Evolutionary conservation across 768 basidiomycete species (phyloP).

Genomic region (Tricholoma sp.): DNA sequence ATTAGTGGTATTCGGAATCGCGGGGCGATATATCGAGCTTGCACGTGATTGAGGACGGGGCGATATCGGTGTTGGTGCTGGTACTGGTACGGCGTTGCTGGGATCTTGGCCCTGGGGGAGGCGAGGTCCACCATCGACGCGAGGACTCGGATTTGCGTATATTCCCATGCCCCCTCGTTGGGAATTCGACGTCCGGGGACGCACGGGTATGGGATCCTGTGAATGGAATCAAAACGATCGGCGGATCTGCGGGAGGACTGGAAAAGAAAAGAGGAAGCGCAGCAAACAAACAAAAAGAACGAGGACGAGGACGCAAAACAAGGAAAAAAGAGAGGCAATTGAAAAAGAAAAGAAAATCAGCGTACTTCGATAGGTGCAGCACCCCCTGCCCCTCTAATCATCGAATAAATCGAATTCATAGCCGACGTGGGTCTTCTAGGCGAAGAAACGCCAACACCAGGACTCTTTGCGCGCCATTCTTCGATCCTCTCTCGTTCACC

Average conservation of each 20-base stretch:
- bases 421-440: not conserved
- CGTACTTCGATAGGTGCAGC: conserved; percentile 1
- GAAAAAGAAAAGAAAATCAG: conserved; percentile 1
- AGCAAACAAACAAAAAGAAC: not conserved
- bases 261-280: not conserved
- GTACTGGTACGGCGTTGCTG: too few relatives aligned
- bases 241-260: not conserved
- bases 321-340: not conserved
- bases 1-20: not conserved
- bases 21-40: not conserved
- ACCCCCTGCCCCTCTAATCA: not conserved
- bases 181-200: conserved; percentile 1
- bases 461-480: conserved; percentile 28
- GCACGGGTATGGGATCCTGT: not conserved
- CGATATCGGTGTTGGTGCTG: conserved; percentile 20
- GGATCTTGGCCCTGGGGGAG: conserved; percentile 19
- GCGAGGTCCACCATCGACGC: conserved; percentile 15
- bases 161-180: not conserved
- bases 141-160: not conserved
- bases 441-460: conserved; percentile 15
- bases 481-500: conserved; percentile 11
- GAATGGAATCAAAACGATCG: not conserved
- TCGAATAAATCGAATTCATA: not conserved
- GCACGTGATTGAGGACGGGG: not conserved
- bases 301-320: not conserved